These are phyloP conservation scores for Mucor plumbeus DNA, from an alignment of 371 early-diverging fungal genomes.

Conservation along the genomic window DNA sequence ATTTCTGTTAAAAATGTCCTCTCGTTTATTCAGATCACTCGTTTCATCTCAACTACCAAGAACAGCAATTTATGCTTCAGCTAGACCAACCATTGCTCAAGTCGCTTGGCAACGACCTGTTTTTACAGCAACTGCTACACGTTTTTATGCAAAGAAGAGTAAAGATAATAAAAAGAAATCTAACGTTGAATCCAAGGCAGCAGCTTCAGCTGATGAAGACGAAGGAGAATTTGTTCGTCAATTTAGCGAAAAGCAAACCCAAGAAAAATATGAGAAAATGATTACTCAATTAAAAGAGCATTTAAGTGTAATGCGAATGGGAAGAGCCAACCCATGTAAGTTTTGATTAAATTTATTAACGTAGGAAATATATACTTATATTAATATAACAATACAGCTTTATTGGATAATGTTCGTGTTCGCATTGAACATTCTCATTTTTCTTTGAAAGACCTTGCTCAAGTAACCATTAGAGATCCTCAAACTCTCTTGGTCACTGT, in stretches of 20 bases:
- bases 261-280: conserved; percentile 50
- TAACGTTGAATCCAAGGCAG: conserved; percentile 17
- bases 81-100: not conserved
- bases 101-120: conserved; percentile 17
- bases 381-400: conserved; percentile 42
- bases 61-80: not conserved
- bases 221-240: conserved; percentile 29
- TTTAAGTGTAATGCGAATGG: conserved; percentile 69
- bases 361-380: not conserved
- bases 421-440: conserved; percentile 61
- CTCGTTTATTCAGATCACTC: conserved; percentile 16
- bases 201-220: conserved; percentile 31
- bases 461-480: conserved; percentile 86
- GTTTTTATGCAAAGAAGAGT: conserved; percentile 47
- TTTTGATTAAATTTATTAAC: not conserved
- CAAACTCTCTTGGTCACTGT: conserved; percentile 84
- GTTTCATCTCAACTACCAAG: conserved; percentile 2
- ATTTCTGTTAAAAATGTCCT: conserved; percentile 18
- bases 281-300: conserved; percentile 66
- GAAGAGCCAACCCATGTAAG: conserved; percentile 80
- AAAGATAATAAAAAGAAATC: conserved; percentile 41
- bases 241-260: conserved; percentile 51
- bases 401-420: conserved; percentile 79
- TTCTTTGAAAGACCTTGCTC: conserved; percentile 74
- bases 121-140: not conserved